These are phyloP conservation scores for Geotrichum reessii DNA, from an alignment of 1,139 yeast species.

Conservation along the genomic window DNA sequence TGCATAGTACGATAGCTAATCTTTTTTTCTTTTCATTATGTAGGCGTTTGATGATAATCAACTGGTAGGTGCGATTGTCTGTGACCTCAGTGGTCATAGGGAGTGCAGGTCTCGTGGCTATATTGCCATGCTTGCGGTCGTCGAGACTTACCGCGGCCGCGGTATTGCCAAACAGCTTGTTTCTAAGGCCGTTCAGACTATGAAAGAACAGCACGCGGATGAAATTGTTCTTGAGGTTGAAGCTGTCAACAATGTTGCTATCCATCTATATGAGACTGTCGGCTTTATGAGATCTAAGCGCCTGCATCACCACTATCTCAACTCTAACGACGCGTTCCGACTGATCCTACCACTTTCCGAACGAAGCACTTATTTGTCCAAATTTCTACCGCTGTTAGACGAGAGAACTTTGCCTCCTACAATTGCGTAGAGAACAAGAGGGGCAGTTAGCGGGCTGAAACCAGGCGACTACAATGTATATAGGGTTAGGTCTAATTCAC, in stretches of 20 bases:
- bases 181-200: conserved; percentile 54
- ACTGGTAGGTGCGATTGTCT: conserved; percentile 75
- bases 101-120: conserved; percentile 68
- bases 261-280: conserved; percentile 71
- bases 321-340: conserved; percentile 88
- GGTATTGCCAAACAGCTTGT: conserved; percentile 80
- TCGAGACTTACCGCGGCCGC: conserved; percentile 59
- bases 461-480: background rate
- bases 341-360: conserved; percentile 63
- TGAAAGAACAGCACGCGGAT: conserved; percentile 63
- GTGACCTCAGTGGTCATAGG: conserved; percentile 77
- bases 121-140: conserved; percentile 93
- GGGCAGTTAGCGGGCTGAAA: background rate
- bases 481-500: background rate
- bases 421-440: background rate
- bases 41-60: conserved; percentile 30
- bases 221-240: conserved; percentile 91
- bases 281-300: conserved; percentile 83
- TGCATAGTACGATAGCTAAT: background rate
- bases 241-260: conserved; percentile 71
- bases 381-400: conserved; percentile 22
- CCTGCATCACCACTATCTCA: conserved; percentile 77
- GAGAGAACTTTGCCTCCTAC: background rate
- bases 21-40: conserved; percentile 1
- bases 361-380: conserved; percentile 43